Percentiles rank a stretch among this genome's conserved stretches.
Evolutionary conservation across 306 rosid genomes (phyloP).

Genomic region (Begonia fuchsioides): DNA sequence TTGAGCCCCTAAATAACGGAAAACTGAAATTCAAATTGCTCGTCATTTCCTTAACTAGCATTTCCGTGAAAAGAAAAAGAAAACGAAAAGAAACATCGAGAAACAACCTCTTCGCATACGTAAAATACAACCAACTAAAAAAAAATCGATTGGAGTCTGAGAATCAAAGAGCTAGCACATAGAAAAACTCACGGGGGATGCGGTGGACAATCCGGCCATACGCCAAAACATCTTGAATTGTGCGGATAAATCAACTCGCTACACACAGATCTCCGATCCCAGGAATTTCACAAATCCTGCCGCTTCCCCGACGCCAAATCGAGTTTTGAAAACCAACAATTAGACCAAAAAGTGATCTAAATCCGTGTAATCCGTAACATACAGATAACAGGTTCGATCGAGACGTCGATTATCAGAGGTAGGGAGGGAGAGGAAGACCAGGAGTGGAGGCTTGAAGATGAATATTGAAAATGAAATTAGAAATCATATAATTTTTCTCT

Average conservation of each 20-base stretch:
- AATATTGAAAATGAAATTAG: neutral
- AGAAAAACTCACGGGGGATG: slow-evolving; percentile 83
- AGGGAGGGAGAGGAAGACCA: slow-evolving; percentile 15
- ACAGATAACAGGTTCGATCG: too few species aligned
- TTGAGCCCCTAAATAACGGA: neutral
- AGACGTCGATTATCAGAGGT: slow-evolving; percentile 2
- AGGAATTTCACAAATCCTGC: slow-evolving; percentile 60
- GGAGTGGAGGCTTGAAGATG: slow-evolving; percentile 3
- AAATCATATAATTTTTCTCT: too few species aligned
- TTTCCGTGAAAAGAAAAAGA: neutral
- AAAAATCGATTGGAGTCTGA: neutral
- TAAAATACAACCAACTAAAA: neutral
- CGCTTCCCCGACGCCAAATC: slow-evolving; percentile 11
- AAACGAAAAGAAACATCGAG: neutral
- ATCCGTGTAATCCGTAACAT: slow-evolving; percentile 40
- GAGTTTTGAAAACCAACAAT: slow-evolving; percentile 13
- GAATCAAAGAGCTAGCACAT: neutral
- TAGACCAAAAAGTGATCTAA: slow-evolving; percentile 8
- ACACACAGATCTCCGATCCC: slow-evolving; percentile 57
- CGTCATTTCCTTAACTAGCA: neutral
- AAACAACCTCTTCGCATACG: neutral
- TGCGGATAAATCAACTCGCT: slow-evolving; percentile 9
- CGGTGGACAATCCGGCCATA: slow-evolving; percentile 92
- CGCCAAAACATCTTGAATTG: slow-evolving; percentile 91
- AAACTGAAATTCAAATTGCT: neutral